These are phyloP conservation scores for Alternaria sp. DNA, from an alignment of 2,329 filamentous ascomycete species.

Conservation along the genomic window DNA sequence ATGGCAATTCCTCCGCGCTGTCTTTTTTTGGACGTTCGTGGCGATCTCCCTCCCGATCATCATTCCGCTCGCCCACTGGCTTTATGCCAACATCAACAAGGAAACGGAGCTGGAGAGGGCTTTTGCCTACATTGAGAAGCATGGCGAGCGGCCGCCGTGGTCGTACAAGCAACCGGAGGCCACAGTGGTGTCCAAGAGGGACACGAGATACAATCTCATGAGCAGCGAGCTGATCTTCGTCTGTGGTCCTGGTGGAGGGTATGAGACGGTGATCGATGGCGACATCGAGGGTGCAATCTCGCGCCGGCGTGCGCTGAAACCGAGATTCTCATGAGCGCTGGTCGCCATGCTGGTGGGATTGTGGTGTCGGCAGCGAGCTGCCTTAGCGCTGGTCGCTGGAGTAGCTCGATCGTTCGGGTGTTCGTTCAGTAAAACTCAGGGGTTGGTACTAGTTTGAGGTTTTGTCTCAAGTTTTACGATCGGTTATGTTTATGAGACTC, in stretches of 20 bases:
- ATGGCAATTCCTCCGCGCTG: neutral
- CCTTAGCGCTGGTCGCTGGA: neutral
- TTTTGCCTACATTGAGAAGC: slow-evolving; percentile 1
- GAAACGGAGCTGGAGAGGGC: neutral
- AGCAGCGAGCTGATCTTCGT: slow-evolving; percentile 17
- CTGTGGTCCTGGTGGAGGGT: slow-evolving; percentile 14
- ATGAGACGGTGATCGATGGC: slow-evolving; percentile 15
- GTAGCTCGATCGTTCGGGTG: neutral
- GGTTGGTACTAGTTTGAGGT: neutral
- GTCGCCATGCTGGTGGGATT: neutral
- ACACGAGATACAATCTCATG: slow-evolving; percentile 19
- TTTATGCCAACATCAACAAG: neutral
- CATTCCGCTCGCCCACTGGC: slow-evolving; percentile 4
- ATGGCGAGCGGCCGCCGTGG: slow-evolving; percentile 12
- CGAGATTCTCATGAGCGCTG: slow-evolving; percentile 16
- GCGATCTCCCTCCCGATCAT: neutral
- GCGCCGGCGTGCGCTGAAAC: slow-evolving; percentile 11
- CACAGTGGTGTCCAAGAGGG: slow-evolving; percentile 6
- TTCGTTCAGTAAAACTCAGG: neutral
- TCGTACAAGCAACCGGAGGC: neutral
- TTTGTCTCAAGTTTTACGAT: neutral
- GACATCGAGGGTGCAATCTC: slow-evolving; percentile 12
- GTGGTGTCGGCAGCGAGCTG: neutral
- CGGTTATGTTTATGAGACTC: neutral
- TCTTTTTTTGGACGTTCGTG: slow-evolving; percentile 4